These are phyloP conservation scores for Trametes cubensis DNA, from an alignment of 768 basidiomycete genomes.

Conservation along the genomic window DNA sequence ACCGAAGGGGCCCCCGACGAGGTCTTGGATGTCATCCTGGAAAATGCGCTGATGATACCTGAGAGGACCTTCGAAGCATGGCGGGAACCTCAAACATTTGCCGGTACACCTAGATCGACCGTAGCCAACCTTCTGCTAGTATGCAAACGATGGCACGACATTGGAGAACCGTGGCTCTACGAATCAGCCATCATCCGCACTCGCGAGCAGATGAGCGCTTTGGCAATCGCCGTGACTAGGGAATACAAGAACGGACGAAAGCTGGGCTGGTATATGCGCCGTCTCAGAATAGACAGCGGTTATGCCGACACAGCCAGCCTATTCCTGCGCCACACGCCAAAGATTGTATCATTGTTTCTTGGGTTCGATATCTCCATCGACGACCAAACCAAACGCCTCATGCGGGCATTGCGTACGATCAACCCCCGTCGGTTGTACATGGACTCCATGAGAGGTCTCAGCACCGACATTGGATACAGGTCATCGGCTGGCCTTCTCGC, in stretches of 20 bases:
- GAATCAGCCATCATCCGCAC: constrained; percentile 12
- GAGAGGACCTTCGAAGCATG: constrained; percentile 5
- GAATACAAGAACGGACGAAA: background rate
- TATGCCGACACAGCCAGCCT: background rate
- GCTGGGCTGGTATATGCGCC: background rate
- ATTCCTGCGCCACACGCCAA: background rate
- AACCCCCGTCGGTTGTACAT: background rate
- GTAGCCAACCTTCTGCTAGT: background rate
- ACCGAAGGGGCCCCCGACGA: background rate
- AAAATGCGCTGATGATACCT: background rate
- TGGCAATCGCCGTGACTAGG: background rate
- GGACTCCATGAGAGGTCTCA: background rate
- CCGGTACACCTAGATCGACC: background rate
- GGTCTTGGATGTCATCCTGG: background rate
- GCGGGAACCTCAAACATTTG: background rate
- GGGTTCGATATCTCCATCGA: constrained; percentile 3
- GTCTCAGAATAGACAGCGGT: constrained; percentile 4
- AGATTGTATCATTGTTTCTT: background rate
- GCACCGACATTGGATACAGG: no score
- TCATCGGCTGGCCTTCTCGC: no score
- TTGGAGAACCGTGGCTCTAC: background rate
- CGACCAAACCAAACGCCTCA: background rate
- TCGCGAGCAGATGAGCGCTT: background rate
- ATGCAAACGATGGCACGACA: constrained; percentile 3
- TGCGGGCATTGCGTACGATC: background rate